Conservation (phyloP, 2,329 filamentous ascomycete genomes). For the Claviceps digitariae region DNA sequence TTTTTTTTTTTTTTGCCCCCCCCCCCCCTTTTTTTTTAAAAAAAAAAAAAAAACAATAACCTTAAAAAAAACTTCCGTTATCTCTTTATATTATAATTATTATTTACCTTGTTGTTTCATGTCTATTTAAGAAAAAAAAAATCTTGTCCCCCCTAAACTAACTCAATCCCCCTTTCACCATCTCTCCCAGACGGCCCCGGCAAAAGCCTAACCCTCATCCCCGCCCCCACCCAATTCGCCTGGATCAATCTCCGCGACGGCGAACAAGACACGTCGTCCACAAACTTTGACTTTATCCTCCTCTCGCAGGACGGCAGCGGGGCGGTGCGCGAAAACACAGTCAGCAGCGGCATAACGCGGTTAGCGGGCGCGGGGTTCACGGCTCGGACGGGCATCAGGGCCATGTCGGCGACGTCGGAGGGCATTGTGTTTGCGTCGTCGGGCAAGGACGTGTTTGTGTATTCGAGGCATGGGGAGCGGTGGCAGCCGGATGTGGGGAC, state of each 20-base stretch:
- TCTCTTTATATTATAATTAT: too few relatives aligned
- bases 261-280: neutral
- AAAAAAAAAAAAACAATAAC: too few relatives aligned
- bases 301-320: constrained; percentile 6
- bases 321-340: constrained; percentile 6
- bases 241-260: constrained; percentile 7
- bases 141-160: neutral
- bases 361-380: constrained; percentile 4
- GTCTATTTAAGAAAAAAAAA: too few relatives aligned
- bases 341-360: constrained; percentile 5
- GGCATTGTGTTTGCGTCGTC: constrained; percentile 10
- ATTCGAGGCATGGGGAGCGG: constrained; percentile 3
- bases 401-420: constrained; percentile 8
- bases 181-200: constrained; percentile 6
- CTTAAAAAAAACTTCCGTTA: too few relatives aligned
- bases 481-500: constrained; percentile 5
- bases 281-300: constrained; percentile 8
- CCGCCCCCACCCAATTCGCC: constrained; percentile 6
- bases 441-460: constrained; percentile 8
- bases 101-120: too few relatives aligned
- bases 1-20: too few relatives aligned
- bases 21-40: too few relatives aligned
- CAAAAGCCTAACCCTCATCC: neutral
- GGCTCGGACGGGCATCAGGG: constrained; percentile 3
- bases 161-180: neutral